Percentiles rank a stretch among this genome's conserved stretches.
phyloP scores from a whole-genome alignment of 2,329 filamentous ascomycete species.

The Fusarium dimerum region DNA sequence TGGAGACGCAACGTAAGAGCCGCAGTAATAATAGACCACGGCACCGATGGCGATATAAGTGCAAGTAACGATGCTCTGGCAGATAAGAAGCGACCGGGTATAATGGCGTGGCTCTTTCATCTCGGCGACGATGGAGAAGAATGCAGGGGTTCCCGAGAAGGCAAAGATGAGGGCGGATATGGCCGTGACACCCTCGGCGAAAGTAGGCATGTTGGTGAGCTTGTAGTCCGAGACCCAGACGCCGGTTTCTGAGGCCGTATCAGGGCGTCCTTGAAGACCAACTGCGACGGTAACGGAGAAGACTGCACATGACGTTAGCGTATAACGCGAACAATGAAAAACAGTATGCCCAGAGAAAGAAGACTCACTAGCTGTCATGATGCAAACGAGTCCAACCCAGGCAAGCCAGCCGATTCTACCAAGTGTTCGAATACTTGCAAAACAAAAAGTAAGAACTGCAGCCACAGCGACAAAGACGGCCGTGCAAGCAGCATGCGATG shows the following conservation, averaged over 20 bases:
- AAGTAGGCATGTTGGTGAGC: slow-evolving; percentile 22
- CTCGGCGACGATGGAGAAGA: slow-evolving; percentile 28
- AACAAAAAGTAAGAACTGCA: not conserved
- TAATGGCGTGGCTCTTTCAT: slow-evolving; percentile 28
- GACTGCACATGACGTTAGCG: not conserved
- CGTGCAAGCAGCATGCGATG: not conserved
- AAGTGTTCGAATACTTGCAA: slow-evolving; percentile 23
- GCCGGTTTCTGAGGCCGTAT: not conserved
- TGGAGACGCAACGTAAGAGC: slow-evolving; percentile 44
- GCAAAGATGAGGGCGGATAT: not conserved
- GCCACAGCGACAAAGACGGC: not conserved
- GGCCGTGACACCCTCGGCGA: slow-evolving; percentile 30
- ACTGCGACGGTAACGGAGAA: not conserved
- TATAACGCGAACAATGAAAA: too few relatives aligned
- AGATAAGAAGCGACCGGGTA: slow-evolving; percentile 18
- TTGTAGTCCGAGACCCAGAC: not conserved
- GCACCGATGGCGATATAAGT: slow-evolving; percentile 33
- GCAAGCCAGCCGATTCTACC: slow-evolving; percentile 31
- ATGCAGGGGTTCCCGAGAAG: slow-evolving; percentile 30
- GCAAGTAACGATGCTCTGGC: slow-evolving; percentile 26
- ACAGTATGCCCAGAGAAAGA: slow-evolving; percentile 4
- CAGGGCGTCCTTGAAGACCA: not conserved
- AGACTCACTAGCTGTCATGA: not conserved
- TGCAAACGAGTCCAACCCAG: slow-evolving; percentile 13
- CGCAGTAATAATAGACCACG: slow-evolving; percentile 46